Base-by-base conservation (phyloP, 148 eudicot genomes). In the Heliamphora exappendiculata region DNA sequence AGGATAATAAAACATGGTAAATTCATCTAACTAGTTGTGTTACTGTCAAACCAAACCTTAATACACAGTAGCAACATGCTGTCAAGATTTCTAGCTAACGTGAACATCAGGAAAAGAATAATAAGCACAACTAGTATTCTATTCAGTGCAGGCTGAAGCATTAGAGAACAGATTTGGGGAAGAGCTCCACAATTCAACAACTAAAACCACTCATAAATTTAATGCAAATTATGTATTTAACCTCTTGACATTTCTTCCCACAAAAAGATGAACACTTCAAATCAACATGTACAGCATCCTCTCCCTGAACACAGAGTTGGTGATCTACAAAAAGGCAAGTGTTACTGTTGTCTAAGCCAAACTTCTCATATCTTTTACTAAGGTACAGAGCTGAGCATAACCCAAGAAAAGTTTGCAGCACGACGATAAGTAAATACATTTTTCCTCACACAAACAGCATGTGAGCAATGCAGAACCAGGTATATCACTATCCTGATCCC, bases 181-280 rank as follows among this genome's bases (percentile, higher is more conserved):
- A 60, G 39, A 69, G 4, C 3, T 54, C 3, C 17, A 1, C 39
- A 53, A 78, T 47, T 57, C 7, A 68, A 49, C 77, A 62, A 65
- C 39, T 63, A 70, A 17, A 44, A 57, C 20, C 20, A 41, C 11
- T 13, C 4, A 39, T 55, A 78, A 20, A n/a, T 22, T 34, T 59
- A 71, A 60, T 28, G 47, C 12, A 34, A 47, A 67, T 37, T 36
- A 45, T 8, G 42, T 53, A 44, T 5, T 41, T 62, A 55, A 54
- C 99, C 99, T 93, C 86, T 78, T 84, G 86, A 78, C 99, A 96
- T 36, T 75, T 82, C 75, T 69, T 84, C 75, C 97, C 89, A 84
- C 99, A 96, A 76, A 91, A 96, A 28, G 74, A 62, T 57, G 76
- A 81, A 73, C 29, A 66, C 44, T 50, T 72, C 17, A 85, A 75